These are phyloP conservation scores for Strobilomyces confusus DNA, from an alignment of 768 basidiomycete species.

Conservation along the genomic window DNA sequence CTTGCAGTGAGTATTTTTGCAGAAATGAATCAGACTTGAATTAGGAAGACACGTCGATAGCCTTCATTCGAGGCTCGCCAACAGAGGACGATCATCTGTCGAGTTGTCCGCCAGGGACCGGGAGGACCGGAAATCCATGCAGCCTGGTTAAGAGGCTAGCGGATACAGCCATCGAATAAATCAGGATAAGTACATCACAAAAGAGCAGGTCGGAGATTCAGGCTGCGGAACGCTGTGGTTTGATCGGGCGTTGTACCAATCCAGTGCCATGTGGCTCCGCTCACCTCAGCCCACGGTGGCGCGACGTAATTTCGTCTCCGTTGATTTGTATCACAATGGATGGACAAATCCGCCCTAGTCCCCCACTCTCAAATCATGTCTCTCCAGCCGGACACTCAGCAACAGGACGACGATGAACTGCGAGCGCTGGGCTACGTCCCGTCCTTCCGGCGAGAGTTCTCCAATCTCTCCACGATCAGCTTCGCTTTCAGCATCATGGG, in stretches of 20 bases:
- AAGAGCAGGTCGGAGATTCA: too few relatives aligned
- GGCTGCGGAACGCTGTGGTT: too few relatives aligned
- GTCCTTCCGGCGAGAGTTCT: slow-evolving; percentile 42
- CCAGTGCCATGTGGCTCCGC: neutral
- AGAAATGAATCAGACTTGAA: too few relatives aligned
- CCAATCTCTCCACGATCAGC: slow-evolving; percentile 35
- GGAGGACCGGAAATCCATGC: too few relatives aligned
- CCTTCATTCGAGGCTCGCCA: too few relatives aligned
- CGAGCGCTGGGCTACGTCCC: slow-evolving; percentile 30
- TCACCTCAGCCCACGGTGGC: neutral
- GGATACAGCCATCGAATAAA: too few relatives aligned
- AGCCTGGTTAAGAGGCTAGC: too few relatives aligned
- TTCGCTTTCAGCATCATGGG: slow-evolving; percentile 35
- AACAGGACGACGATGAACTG: slow-evolving; percentile 19
- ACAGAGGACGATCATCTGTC: too few relatives aligned
- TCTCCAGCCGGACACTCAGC: neutral
- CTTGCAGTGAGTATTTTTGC: slow-evolving; percentile 18
- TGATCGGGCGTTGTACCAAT: neutral
- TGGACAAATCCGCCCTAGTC: neutral
- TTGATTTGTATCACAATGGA: neutral
- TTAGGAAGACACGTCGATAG: too few relatives aligned
- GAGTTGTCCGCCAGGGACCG: too few relatives aligned
- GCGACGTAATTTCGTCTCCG: neutral
- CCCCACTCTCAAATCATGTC: neutral
- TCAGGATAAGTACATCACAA: too few relatives aligned